These are phyloP conservation scores for Incumbomyces lentus DNA, from an alignment of 2,329 filamentous ascomycete genomes.

Conservation along the genomic window DNA sequence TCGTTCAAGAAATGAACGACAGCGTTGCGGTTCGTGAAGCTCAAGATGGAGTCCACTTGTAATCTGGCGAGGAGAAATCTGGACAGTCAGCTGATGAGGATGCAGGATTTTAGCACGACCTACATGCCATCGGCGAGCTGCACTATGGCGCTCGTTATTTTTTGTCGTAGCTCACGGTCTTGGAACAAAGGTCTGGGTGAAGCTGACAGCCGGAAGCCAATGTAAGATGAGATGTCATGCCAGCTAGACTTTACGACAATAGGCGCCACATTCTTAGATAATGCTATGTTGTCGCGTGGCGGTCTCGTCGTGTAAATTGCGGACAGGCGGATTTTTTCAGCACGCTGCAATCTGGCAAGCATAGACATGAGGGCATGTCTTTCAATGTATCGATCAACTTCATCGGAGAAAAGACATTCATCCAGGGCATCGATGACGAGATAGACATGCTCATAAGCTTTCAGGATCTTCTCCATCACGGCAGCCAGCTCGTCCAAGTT, in stretches of 20 bases:
- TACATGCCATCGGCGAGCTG: slow-evolving; percentile 9
- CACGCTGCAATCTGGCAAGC: too few species aligned
- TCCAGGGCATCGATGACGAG: too few species aligned
- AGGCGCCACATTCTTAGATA: too few species aligned
- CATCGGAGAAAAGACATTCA: too few species aligned
- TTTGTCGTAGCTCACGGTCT: slow-evolving; percentile 2
- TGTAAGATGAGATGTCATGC: slow-evolving; percentile 8
- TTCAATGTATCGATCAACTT: too few species aligned
- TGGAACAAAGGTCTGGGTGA: slow-evolving; percentile 10
- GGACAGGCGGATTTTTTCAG: too few species aligned
- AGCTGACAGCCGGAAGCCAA: slow-evolving; percentile 14
- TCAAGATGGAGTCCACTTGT: slow-evolving; percentile 18
- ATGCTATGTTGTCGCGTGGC: too few species aligned
- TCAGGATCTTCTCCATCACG: slow-evolving; percentile 3
- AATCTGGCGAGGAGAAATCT: slow-evolving; percentile 22
- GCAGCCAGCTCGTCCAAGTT: slow-evolving; percentile 15
- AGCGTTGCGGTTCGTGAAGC: slow-evolving; percentile 13
- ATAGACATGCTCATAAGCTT: too few species aligned
- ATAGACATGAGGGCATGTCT: too few species aligned
- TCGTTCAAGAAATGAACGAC: slow-evolving; percentile 15
- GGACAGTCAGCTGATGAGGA: neutral
- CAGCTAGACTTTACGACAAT: too few species aligned
- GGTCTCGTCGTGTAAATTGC: too few species aligned
- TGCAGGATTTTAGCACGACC: neutral
- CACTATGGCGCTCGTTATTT: slow-evolving; percentile 6